Percentiles rank a stretch among this genome's conserved stretches.
These are phyloP conservation scores for Alternaria triticina DNA, from an alignment of 2,329 filamentous ascomycete genomes.

Conservation along the genomic window DNA sequence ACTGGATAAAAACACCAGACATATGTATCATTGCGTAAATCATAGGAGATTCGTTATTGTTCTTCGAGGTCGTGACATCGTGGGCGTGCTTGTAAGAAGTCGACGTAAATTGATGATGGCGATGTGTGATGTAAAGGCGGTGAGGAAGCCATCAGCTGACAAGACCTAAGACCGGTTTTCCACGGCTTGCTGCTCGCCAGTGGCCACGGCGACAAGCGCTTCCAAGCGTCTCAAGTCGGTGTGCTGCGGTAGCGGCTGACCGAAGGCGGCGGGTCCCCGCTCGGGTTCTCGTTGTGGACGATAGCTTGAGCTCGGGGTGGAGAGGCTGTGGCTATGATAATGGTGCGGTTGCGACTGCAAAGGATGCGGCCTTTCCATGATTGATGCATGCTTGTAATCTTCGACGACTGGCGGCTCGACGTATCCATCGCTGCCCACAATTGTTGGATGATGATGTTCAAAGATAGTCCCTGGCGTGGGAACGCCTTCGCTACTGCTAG, in stretches of 20 bases:
- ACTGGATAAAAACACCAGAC: slow-evolving; percentile 15
- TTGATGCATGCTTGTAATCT: slow-evolving; percentile 48
- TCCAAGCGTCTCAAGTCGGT: slow-evolving; percentile 64
- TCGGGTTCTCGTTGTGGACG: slow-evolving; percentile 41
- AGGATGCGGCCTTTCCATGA: slow-evolving; percentile 48
- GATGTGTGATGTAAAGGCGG: neutral
- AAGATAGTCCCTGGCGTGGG: slow-evolving; percentile 59
- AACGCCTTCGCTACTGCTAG: slow-evolving; percentile 61
- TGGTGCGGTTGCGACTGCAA: slow-evolving; percentile 36
- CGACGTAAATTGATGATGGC: slow-evolving; percentile 8
- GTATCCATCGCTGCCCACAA: slow-evolving; percentile 58
- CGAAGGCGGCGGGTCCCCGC: slow-evolving; percentile 36
- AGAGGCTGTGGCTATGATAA: slow-evolving; percentile 39
- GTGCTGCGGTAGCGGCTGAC: slow-evolving; percentile 40
- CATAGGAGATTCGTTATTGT: slow-evolving; percentile 26
- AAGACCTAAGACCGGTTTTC: slow-evolving; percentile 30
- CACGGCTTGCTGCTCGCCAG: slow-evolving; percentile 58
- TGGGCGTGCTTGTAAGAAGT: slow-evolving; percentile 10
- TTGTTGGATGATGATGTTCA: slow-evolving; percentile 55
- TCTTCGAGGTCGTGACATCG: slow-evolving; percentile 31
- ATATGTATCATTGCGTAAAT: slow-evolving; percentile 22
- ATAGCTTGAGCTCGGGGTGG: slow-evolving; percentile 35
- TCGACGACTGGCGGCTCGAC: slow-evolving; percentile 53
- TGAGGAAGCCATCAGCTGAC: neutral
- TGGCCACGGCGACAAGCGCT: slow-evolving; percentile 70